A percentile compares a stretch with the other conserved stretches of the same genome.
Evolutionary conservation across 306 rosid genomes (phyloP).

Genomic region (Macrotyloma uniflorum): DNA sequence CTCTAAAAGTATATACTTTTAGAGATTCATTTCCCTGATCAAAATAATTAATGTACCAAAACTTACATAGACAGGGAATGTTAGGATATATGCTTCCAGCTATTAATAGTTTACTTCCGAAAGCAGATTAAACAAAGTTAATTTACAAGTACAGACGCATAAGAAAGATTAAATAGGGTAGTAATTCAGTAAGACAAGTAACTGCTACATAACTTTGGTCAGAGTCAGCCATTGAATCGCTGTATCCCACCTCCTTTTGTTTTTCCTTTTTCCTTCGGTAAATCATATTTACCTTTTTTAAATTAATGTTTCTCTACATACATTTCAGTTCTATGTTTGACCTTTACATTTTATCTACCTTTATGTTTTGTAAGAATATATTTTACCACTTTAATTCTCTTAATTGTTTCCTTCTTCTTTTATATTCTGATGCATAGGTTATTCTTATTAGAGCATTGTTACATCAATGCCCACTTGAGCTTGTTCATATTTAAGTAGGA

Average conservation of each 20-base stretch:
- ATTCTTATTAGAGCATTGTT: constrained; percentile 1
- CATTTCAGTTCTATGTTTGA: neutral
- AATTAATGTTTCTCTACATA: neutral
- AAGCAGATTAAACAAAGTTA: constrained; percentile 28
- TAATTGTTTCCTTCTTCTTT: neutral
- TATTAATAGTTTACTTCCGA: constrained; percentile 14
- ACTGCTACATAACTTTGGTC: constrained; percentile 5
- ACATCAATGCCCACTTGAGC: neutral
- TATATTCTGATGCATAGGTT: constrained; percentile 1
- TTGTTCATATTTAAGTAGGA: too few relatives aligned
- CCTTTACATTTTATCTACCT: neutral
- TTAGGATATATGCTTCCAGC: constrained; percentile 27
- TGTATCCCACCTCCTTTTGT: constrained; percentile 43
- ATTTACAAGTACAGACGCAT: neutral
- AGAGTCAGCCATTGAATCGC: constrained; percentile 34
- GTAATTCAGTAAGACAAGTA: constrained; percentile 34
- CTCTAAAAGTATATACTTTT: constrained; percentile 22
- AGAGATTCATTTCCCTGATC: constrained; percentile 26
- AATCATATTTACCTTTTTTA: constrained; percentile 3
- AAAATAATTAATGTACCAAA: constrained; percentile 34
- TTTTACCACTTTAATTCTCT: neutral
- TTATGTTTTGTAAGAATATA: neutral
- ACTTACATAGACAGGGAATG: constrained; percentile 33
- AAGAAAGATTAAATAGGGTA: constrained; percentile 23
- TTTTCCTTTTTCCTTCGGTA: neutral